These are phyloP conservation scores for Candida glucosophila DNA, from an alignment of 1,139 yeast genomes.

Conservation along the genomic window DNA sequence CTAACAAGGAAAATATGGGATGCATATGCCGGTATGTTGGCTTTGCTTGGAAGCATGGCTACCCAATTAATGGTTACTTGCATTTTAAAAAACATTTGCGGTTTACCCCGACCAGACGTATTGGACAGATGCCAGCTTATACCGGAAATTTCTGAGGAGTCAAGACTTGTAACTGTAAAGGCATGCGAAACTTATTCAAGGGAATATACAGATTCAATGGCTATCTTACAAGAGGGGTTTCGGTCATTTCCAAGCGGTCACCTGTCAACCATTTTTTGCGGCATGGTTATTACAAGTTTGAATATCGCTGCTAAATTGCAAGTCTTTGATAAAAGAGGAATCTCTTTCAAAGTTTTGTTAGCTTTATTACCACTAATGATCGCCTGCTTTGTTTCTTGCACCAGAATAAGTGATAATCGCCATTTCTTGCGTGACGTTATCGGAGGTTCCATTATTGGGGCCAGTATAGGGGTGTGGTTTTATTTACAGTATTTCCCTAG, in stretches of 20 bases:
- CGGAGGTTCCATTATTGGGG: conserved; percentile 34
- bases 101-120: conserved; percentile 42
- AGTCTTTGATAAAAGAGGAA: conserved; percentile 28
- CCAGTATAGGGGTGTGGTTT: conserved; percentile 20
- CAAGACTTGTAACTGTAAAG: conserved; percentile 21
- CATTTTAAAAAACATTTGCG: conserved; percentile 35
- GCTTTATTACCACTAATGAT: conserved; percentile 26
- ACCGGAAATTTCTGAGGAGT: conserved; percentile 4
- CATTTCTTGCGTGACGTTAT: conserved; percentile 37
- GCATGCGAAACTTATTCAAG: conserved; percentile 20
- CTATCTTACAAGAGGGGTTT: conserved; percentile 36
- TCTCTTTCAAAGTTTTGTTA: conserved; percentile 25
- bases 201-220: conserved; percentile 7
- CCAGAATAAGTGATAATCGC: conserved; percentile 42
- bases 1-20: conserved; percentile 32
- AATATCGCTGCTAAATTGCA: conserved; percentile 29
- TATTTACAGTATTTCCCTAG: conserved; percentile 37
- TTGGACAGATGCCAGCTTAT: conserved; percentile 32
- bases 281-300: conserved; percentile 29
- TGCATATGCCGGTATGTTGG: conserved; percentile 25
- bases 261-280: conserved; percentile 38
- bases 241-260: conserved; percentile 48
- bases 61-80: conserved; percentile 33
- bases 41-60: conserved; percentile 31
- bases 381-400: conserved; percentile 30